phyloP scores from a whole-genome alignment of 163 green algal species.

The Coccomyxa subellipsoidea region DNA sequence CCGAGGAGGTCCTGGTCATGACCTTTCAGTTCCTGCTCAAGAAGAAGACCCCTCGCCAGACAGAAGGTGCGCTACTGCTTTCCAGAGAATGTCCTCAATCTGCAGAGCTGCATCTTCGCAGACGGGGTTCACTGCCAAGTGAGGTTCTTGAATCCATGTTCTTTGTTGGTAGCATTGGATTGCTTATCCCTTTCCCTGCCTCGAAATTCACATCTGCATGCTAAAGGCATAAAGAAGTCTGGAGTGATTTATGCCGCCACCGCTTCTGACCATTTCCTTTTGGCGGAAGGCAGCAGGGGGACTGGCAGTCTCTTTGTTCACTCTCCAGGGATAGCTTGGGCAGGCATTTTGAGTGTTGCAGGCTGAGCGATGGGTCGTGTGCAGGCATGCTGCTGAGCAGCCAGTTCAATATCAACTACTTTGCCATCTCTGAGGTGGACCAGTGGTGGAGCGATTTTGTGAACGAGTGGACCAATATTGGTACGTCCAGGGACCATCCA shows the following conservation, averaged over 20 bases:
- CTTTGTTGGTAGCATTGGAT: neutral
- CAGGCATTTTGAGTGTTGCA: too few relatives aligned
- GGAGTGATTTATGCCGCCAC: too few relatives aligned
- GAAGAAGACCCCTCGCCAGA: conserved; percentile 60
- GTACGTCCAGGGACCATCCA: neutral
- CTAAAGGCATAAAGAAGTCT: too few relatives aligned
- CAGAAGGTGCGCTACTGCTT: conserved; percentile 56
- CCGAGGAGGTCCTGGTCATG: conserved; percentile 56
- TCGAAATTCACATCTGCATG: too few relatives aligned
- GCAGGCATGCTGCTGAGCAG: conserved; percentile 62
- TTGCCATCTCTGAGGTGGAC: conserved; percentile 69
- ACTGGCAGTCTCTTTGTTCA: too few relatives aligned
- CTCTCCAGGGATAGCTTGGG: too few relatives aligned
- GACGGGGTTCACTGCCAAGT: too few relatives aligned
- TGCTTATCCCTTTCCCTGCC: neutral
- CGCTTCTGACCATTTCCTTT: too few relatives aligned
- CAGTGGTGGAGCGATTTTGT: conserved; percentile 68
- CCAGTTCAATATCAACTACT: conserved; percentile 86
- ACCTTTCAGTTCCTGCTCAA: conserved; percentile 66
- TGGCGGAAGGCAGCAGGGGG: too few relatives aligned
- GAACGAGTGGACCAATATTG: conserved; percentile 30
- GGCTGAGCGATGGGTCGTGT: too few relatives aligned
- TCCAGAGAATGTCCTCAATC: neutral
- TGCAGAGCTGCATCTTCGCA: neutral
- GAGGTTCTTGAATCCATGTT: neutral